Percentiles rank a stretch among this genome's conserved stretches.
These are phyloP conservation scores for Candida oleophila DNA, from an alignment of 805 yeast species.

Conservation along the genomic window DNA sequence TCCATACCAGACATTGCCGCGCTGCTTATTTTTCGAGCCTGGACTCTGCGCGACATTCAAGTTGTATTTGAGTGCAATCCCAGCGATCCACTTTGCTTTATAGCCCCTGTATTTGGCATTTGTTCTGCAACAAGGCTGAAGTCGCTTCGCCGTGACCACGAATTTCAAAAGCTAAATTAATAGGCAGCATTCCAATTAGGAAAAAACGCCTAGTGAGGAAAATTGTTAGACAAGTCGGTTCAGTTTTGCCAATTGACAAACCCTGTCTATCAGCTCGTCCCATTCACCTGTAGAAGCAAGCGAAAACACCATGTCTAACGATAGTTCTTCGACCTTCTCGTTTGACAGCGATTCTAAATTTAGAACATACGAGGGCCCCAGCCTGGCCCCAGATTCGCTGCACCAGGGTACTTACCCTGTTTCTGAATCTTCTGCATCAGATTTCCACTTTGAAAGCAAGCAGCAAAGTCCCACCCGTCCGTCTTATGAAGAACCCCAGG, in stretches of 20 bases:
- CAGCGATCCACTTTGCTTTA: too few species aligned
- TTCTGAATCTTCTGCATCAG: neutral
- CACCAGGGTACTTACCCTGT: neutral
- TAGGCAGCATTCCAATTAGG: neutral
- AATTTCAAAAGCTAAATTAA: neutral
- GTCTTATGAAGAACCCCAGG: neutral
- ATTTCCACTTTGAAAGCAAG: neutral
- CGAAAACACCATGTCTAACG: neutral
- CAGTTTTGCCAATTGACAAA: neutral
- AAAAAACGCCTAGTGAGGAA: neutral
- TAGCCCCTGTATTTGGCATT: neutral
- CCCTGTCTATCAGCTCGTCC: too few species aligned
- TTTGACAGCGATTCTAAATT: neutral
- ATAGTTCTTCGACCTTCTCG: neutral
- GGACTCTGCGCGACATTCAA: too few species aligned
- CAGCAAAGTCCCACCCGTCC: neutral
- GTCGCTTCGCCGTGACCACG: neutral
- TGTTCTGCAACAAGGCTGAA: neutral
- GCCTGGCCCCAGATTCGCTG: neutral
- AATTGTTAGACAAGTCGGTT: neutral
- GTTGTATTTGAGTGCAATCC: too few species aligned
- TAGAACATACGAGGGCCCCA: neutral
- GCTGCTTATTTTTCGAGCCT: too few species aligned
- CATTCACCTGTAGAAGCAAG: too few species aligned
- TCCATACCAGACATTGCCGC: too few species aligned